Base-by-base conservation (phyloP, 1,139 yeast species). In the Saccharomycopsis hybrid region DNA sequence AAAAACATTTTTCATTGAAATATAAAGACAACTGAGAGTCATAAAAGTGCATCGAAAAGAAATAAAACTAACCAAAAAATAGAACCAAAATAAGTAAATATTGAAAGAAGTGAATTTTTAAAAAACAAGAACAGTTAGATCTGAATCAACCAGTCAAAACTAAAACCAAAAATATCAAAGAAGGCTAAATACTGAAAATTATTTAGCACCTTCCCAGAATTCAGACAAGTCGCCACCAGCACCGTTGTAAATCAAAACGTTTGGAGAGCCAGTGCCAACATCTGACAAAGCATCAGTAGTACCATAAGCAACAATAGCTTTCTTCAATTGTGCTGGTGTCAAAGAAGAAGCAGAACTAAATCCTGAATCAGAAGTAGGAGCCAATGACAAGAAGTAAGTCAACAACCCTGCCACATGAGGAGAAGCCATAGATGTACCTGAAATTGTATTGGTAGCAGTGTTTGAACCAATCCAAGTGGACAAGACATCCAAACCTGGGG, bases 371-470 rank as follows among this genome's bases (percentile, higher is more conserved):
- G 85, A 68, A 49, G 80, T 85, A 59, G 98, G 98, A 71, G 87
- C 94, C 67, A 92, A 80, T 27, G 97, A 87, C 61, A 92, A 73
- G 71, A 80, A 90, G 77, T 92, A 92, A 3, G 97, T 72, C 64
- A 84, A 74, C 66, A 92, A 76, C 59, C 98, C 98, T 56, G 89
- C 85, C 65, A 92, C 85, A 66, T 92, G 97, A 49, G 98, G 98
- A 44, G 97, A 87, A 36, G 98, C 98, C 98, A 92, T 92, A 25
- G 98, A 92, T 25, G 98, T 92, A 71, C 98, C 98, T 40, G 97
- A 88, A 69, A 92, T 77, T 48, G 92, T 81, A 55, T 96, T 95
- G 58, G 95, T 84, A 46, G 94, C 89, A 53, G 77, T 68, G 58
- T 81, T 80, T 39, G 95, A 83, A 47, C 96, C 95, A 66, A 86